Base-by-base conservation (phyloP, 2,329 filamentous ascomycete species). In the Arachnomyces sp. region DNA sequence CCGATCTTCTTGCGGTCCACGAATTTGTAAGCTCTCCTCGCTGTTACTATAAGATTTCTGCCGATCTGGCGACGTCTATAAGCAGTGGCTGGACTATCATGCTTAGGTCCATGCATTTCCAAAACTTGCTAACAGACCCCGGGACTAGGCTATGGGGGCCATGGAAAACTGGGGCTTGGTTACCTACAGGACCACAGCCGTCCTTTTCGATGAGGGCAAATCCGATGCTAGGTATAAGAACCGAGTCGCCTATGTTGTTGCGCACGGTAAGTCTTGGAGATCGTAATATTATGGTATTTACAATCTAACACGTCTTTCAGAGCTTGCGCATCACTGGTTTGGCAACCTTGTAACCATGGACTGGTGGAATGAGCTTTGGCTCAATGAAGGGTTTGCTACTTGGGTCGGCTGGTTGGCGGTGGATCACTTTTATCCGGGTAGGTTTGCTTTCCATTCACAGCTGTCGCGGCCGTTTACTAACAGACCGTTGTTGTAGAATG, bases 101-200 rank as follows among this genome's bases (percentile, higher is more conserved):
- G n/a, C n/a, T n/a, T n/a, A n/a, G n/a, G n/a, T n/a, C n/a, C n/a
- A n/a, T n/a, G n/a, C n/a, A n/a, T n/a, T n/a, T n/a, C n/a, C n/a
- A n/a, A n/a, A 67, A 57, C 51, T 49, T 46, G 49, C 42, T 41
- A 18, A 38, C 41, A 16, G 33, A 16, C 37, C 16, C 30, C 6
- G n/a, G 28, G 35, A 31, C 11, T 41, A 66, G 63, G 60, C 66
- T 7, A 64, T 65, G 60, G 83, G 84, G 34, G 87, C 87, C 50
- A 93, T 93, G 85, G 89, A 95, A 70, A 93, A 93, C 61, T 95
- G 89, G 89, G 89, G 89, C 50, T 73, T 98, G 39, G 87, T 98
- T 43, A 96, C 92, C 25, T 98, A 96, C 68, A 78, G 88, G 49
- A 94, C 90, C 8, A 96, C 90, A 8, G 89, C 92, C 37, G 83